phyloP scores from a whole-genome alignment of 2,329 filamentous ascomycete species.

The Ophiosphaerella narmari region DNA sequence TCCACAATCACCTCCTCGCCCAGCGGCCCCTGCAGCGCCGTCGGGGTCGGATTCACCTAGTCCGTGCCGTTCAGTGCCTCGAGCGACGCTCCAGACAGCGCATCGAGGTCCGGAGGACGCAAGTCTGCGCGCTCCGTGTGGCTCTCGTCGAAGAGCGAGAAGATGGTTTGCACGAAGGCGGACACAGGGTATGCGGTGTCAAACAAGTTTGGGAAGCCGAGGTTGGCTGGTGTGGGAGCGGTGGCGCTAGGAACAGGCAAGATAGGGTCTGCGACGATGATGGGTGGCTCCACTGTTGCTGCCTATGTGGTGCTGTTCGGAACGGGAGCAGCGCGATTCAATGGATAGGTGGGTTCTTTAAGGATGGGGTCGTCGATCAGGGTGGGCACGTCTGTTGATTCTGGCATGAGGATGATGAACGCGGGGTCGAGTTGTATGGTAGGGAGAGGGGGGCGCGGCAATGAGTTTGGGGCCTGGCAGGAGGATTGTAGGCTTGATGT shows the following conservation, averaged over 20 bases:
- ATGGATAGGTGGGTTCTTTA: not conserved
- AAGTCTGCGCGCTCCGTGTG: slow-evolving; percentile 31
- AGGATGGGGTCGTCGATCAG: no score
- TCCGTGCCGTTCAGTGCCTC: slow-evolving; percentile 8
- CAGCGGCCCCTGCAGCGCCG: slow-evolving; percentile 14
- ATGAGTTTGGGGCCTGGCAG: no score
- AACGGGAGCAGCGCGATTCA: not conserved
- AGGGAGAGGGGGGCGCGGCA: no score
- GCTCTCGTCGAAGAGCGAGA: slow-evolving; percentile 32
- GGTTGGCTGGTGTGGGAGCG: not conserved
- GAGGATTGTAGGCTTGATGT: no score
- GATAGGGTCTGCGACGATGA: not conserved
- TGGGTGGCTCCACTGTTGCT: not conserved
- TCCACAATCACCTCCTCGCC: slow-evolving; percentile 36
- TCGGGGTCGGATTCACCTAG: slow-evolving; percentile 10
- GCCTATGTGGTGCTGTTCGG: not conserved
- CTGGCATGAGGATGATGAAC: no score
- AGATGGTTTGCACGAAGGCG: slow-evolving; percentile 28
- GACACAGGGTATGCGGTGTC: slow-evolving; percentile 16
- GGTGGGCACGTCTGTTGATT: no score
- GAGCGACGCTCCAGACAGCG: slow-evolving; percentile 37
- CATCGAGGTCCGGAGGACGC: slow-evolving; percentile 29
- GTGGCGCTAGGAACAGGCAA: not conserved
- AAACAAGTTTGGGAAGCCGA: slow-evolving; percentile 31
- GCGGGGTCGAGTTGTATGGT: no score